A percentile compares a stretch with the other conserved stretches of the same genome.
These are phyloP conservation scores for Geoglossum cookeanum DNA, from an alignment of 2,329 filamentous ascomycete genomes.

Conservation along the genomic window DNA sequence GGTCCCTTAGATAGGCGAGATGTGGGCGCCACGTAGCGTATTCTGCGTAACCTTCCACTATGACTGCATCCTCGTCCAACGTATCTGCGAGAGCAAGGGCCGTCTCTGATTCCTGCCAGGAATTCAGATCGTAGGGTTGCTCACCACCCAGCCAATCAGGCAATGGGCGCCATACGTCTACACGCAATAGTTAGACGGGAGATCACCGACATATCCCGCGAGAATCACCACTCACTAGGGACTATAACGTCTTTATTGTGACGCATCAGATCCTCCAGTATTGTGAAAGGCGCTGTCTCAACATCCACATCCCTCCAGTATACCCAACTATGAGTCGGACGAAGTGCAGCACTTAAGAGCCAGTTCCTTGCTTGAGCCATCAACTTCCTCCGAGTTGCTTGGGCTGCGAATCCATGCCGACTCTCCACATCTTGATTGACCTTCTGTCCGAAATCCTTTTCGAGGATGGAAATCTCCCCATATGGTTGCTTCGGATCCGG, in stretches of 20 bases:
- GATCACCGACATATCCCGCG: neutral
- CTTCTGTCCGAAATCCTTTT: conserved; percentile 97
- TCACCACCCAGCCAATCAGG: conserved; percentile 98
- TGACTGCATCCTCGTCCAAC: conserved; percentile 91
- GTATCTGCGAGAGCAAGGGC: conserved; percentile 85
- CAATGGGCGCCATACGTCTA: conserved; percentile 94
- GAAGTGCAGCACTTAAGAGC: conserved; percentile 79
- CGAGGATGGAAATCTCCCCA: conserved; percentile 91
- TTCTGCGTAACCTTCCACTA: conserved; percentile 96
- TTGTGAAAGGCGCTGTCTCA: conserved; percentile 90
- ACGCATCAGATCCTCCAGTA: conserved; percentile 92
- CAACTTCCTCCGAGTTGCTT: conserved; percentile 79
- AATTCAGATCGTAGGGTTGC: conserved; percentile 95
- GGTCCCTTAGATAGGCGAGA: conserved; percentile 87
- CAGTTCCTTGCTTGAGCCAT: conserved; percentile 98
- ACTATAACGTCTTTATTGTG: conserved; percentile 99
- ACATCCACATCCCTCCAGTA: conserved; percentile 99
- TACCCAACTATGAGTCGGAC: conserved; percentile 95
- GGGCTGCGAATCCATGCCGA: conserved; percentile 89
- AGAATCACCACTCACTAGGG: conserved; percentile 52
- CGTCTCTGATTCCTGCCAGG: conserved; percentile 98
- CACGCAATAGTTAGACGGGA: neutral
- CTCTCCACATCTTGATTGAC: conserved; percentile 97
- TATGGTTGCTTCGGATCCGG: conserved; percentile 65
- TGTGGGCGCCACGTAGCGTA: conserved; percentile 97